Percentiles rank a stretch among this genome's conserved stretches.
These are phyloP conservation scores for Pestalotiopsis sp. DNA, from an alignment of 2,329 filamentous ascomycete genomes.

Conservation along the genomic window DNA sequence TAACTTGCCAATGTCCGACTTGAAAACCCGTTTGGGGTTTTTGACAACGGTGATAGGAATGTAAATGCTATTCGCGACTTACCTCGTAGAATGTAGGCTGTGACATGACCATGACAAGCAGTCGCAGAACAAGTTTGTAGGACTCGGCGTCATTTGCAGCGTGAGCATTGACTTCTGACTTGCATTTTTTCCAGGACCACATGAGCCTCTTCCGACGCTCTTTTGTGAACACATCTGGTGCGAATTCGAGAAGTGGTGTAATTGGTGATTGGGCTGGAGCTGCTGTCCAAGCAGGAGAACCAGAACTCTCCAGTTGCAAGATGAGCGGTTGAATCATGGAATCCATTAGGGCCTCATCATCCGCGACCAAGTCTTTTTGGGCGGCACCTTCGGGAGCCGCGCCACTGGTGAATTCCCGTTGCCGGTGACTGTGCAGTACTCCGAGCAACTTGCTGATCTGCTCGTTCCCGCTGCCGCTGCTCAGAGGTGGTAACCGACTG, in stretches of 20 bases:
- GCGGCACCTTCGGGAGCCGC: not conserved
- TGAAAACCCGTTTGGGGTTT: accelerated
- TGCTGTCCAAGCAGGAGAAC: slow-evolving; percentile 25
- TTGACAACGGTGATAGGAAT: not conserved
- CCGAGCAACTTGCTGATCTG: not conserved
- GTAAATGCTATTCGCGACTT: slow-evolving; percentile 8
- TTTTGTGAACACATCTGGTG: slow-evolving; percentile 27
- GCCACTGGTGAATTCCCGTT: not conserved
- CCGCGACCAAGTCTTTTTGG: not conserved
- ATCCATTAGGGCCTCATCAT: slow-evolving; percentile 19
- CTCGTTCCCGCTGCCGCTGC: not conserved
- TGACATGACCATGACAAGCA: slow-evolving; percentile 29
- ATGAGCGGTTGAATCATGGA: slow-evolving; percentile 24
- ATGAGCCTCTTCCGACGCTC: slow-evolving; percentile 32
- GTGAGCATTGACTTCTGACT: slow-evolving; percentile 19
- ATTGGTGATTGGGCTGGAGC: slow-evolving; percentile 22
- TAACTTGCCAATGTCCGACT: not conserved
- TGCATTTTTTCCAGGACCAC: slow-evolving; percentile 31
- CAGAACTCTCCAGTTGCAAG: slow-evolving; percentile 22
- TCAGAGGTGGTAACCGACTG: slow-evolving; percentile 17
- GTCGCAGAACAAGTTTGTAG: slow-evolving; percentile 23
- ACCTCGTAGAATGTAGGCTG: slow-evolving; percentile 35
- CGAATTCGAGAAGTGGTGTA: slow-evolving; percentile 26
- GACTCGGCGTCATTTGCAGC: slow-evolving; percentile 23
- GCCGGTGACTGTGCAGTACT: not conserved